These are phyloP conservation scores for Mycena capillaripes DNA, from an alignment of 768 basidiomycete genomes.

Conservation along the genomic window DNA sequence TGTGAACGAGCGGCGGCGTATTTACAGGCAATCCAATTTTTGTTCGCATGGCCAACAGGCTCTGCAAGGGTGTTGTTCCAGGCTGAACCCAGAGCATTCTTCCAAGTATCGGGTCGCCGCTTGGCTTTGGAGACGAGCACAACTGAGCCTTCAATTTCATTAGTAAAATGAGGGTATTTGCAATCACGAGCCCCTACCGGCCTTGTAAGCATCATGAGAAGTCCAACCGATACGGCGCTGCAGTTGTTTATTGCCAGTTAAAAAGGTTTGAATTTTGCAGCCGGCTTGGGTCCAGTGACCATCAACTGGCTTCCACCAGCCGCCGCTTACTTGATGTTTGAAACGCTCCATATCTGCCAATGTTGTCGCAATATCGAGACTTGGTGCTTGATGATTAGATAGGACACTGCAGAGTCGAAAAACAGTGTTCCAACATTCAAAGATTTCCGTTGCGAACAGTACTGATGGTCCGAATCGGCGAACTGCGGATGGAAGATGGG, in stretches of 20 bases:
- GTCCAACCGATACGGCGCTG: slow-evolving; percentile 2
- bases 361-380: too few relatives aligned
- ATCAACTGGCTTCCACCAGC: background rate
- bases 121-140: too few relatives aligned
- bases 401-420: background rate
- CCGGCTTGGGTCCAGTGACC: background rate
- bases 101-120: too few relatives aligned
- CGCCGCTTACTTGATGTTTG: too few relatives aligned
- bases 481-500: background rate
- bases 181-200: background rate
- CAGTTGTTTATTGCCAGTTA: background rate
- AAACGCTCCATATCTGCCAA: too few relatives aligned
- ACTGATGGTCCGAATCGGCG: background rate
- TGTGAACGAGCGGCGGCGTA: background rate
- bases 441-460: background rate
- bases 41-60: too few relatives aligned
- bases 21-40: background rate
- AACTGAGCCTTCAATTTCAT: too few relatives aligned
- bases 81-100: too few relatives aligned
- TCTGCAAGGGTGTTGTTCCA: too few relatives aligned
- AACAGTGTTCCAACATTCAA: background rate
- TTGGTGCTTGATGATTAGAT: too few relatives aligned
- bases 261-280: background rate
- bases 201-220: background rate
- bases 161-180: background rate